These are phyloP conservation scores for Fraxinus dipetala DNA, from an alignment of 305 asterid species.

Conservation along the genomic window DNA sequence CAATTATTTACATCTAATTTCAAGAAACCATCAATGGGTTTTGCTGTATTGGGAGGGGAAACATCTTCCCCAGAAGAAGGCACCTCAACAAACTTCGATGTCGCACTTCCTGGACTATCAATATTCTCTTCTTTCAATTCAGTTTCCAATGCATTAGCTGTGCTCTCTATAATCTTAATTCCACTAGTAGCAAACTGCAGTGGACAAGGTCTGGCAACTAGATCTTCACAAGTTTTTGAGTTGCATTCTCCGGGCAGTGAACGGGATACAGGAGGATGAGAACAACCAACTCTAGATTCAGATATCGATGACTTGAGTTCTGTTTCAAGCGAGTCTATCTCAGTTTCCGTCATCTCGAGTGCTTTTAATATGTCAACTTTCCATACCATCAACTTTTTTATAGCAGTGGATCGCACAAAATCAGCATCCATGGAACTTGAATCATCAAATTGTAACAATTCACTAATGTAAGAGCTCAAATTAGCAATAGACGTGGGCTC, in stretches of 20 bases:
- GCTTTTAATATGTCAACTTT: conserved; percentile 68
- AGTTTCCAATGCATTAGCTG: conserved; percentile 31
- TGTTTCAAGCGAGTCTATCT: conserved; percentile 82
- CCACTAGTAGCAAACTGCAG: conserved; percentile 44
- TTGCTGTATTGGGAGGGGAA: conserved; percentile 28
- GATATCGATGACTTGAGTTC: conserved; percentile 58
- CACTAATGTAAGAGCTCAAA: conserved; percentile 59
- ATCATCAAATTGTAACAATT: conserved; percentile 61
- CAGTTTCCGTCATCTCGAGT: conserved; percentile 75
- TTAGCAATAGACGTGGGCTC: conserved; percentile 56
- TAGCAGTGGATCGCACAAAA: conserved; percentile 55
- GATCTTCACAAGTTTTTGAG: conserved; percentile 36
- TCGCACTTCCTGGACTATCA: conserved; percentile 69
- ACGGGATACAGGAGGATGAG: conserved; percentile 43
- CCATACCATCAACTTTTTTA: conserved; percentile 68
- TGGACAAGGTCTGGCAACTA: conserved; percentile 35
- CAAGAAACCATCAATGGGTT: conserved; percentile 26
- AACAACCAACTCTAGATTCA: conserved; percentile 33
- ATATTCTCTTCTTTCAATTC: conserved; percentile 46
- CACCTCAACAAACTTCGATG: conserved; percentile 49
- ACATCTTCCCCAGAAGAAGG: conserved; percentile 35
- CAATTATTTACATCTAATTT: conserved; percentile 31
- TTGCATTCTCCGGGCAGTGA: conserved; percentile 33
- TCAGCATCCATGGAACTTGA: conserved; percentile 47
- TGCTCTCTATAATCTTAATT: conserved; percentile 31